Percentiles rank a stretch among this genome's conserved stretches.
Evolutionary conservation across 805 yeast genomes (phyloP).

Genomic region (Kuraishia floccosa): DNA sequence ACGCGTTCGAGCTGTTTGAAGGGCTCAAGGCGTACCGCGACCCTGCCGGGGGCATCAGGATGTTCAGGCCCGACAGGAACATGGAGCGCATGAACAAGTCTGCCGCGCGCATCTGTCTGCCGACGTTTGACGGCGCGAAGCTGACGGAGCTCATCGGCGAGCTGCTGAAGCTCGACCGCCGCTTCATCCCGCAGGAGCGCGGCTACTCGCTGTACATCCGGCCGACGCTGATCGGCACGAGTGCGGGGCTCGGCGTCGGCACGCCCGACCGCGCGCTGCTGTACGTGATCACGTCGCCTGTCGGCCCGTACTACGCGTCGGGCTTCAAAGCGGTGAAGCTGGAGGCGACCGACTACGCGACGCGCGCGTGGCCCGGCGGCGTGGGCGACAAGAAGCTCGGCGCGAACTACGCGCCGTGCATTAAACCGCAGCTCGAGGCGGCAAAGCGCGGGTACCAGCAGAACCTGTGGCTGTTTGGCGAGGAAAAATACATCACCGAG

Average conservation of each 20-base stretch:
- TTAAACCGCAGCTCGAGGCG: constrained; percentile 83
- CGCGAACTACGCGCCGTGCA: constrained; percentile 95
- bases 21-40: constrained; percentile 88
- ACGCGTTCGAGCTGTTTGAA: constrained; percentile 90
- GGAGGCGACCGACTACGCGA: constrained; percentile 93
- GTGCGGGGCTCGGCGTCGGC: constrained; percentile 79
- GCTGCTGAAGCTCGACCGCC: constrained; percentile 61
- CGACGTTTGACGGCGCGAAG: constrained; percentile 73
- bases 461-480: constrained; percentile 93
- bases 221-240: constrained; percentile 93
- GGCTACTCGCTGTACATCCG: constrained; percentile 91
- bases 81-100: constrained; percentile 86
- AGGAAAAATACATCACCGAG: constrained; percentile 80
- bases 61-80: constrained; percentile 88
- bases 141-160: constrained; percentile 66
- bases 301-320: constrained; percentile 90
- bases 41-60: constrained; percentile 51
- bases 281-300: constrained; percentile 88
- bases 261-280: constrained; percentile 74
- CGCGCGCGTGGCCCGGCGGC: constrained; percentile 99
- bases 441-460: constrained; percentile 90
- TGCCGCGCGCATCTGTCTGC: constrained; percentile 82
- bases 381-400: constrained; percentile 94
- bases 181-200: constrained; percentile 71
- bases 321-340: constrained; percentile 93